These are phyloP conservation scores for Mrakia blollopis DNA, from an alignment of 768 basidiomycete genomes.

Conservation along the genomic window DNA sequence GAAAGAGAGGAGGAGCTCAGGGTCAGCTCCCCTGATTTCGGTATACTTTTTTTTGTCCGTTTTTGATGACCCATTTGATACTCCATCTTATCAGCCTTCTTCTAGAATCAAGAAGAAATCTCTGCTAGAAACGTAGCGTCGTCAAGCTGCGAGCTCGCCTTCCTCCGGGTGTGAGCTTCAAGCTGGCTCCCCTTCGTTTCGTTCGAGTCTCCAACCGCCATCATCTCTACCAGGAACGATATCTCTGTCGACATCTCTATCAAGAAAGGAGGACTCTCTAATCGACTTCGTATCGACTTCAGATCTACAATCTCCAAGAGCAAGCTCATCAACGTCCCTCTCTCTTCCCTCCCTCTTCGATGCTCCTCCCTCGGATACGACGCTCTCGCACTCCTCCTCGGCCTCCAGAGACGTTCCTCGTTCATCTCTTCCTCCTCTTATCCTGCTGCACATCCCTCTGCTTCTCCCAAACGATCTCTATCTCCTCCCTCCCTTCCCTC, in stretches of 20 bases:
- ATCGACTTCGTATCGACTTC: not conserved
- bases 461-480: not conserved
- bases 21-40: no score
- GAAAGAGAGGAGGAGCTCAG: not conserved
- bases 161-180: no score
- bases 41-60: no score
- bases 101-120: no score
- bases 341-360: not conserved
- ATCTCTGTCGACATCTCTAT: not conserved
- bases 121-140: no score
- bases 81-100: no score
- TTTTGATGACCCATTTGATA: no score
- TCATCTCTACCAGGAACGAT: not conserved
- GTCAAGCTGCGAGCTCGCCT: no score
- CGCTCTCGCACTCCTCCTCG: not conserved
- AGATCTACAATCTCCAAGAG: not conserved
- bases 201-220: not conserved
- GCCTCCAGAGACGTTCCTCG: not conserved
- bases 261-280: no score
- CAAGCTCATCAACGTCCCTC: not conserved
- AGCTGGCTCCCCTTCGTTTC: no score
- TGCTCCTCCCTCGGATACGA: conserved; percentile 3
- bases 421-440: not conserved
- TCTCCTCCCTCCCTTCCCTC: not conserved
- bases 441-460: not conserved